phyloP scores from a whole-genome alignment of 169 alveolate species.

The Eimeria acervulina region DNA sequence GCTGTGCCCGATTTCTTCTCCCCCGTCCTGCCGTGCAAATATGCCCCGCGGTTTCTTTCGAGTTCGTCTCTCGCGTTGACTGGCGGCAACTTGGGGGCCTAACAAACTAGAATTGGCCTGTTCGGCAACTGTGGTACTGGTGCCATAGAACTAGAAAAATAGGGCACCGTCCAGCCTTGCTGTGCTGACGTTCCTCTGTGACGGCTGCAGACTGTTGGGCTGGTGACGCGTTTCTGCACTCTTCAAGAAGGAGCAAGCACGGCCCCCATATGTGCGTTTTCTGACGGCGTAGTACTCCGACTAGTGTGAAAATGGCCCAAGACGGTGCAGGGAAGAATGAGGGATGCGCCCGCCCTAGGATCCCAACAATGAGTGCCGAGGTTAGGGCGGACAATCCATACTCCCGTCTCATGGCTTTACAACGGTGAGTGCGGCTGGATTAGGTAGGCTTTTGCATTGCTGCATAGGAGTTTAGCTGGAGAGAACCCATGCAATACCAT shows the following conservation, averaged over 20 bases:
- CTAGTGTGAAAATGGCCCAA: constrained; percentile 2
- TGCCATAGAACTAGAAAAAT: not conserved
- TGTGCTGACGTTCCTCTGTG: not conserved
- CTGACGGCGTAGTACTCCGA: not conserved
- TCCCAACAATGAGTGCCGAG: constrained; percentile 71
- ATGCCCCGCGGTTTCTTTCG: not conserved
- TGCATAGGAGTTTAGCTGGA: not conserved
- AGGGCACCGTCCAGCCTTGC: too few species aligned
- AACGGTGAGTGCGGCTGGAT: constrained; percentile 38
- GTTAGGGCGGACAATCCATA: constrained; percentile 79
- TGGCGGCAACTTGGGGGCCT: not conserved
- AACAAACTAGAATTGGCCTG: not conserved
- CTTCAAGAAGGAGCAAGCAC: not conserved
- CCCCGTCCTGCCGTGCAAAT: not conserved
- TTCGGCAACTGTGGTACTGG: not conserved
- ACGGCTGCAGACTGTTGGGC: not conserved
- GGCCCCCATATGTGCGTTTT: not conserved
- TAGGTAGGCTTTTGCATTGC: not conserved
- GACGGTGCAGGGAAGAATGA: not conserved
- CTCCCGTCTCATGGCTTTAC: constrained; percentile 80
- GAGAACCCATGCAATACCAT: not conserved
- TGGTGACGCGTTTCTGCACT: not conserved
- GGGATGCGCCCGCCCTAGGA: constrained; percentile 57
- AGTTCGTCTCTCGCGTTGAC: not conserved
- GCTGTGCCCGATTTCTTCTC: not conserved